phyloP scores from a whole-genome alignment of 78 protist species.

The Chrysochromulina parva region DNA sequence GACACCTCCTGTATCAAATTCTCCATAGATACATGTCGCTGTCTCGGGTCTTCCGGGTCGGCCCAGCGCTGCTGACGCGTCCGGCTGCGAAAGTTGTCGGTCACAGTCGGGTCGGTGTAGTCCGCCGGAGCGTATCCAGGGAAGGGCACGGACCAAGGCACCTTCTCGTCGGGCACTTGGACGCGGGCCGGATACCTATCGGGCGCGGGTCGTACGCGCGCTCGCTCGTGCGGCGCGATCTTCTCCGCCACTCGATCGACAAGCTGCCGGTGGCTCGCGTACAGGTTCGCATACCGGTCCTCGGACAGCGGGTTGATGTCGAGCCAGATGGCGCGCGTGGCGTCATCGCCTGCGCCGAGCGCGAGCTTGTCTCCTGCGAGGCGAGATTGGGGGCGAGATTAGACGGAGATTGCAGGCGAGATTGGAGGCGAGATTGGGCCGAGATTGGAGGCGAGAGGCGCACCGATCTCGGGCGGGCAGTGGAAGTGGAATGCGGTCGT shows the following conservation, averaged over 20 bases:
- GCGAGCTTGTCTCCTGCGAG: background rate
- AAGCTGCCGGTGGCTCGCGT: background rate
- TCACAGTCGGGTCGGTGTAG: background rate
- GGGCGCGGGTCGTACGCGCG: too few relatives aligned
- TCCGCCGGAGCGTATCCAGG: background rate
- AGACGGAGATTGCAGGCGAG: too few relatives aligned
- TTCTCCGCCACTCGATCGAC: background rate
- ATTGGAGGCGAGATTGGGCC: too few relatives aligned
- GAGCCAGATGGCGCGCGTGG: background rate
- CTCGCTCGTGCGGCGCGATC: background rate
- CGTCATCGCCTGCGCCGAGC: background rate
- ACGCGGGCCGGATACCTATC: background rate
- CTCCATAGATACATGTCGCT: too few relatives aligned
- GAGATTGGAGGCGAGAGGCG: background rate
- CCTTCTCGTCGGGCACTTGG: background rate
- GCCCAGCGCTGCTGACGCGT: too few relatives aligned
- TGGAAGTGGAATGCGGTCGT: slow-evolving; percentile 59
- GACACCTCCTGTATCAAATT: too few relatives aligned
- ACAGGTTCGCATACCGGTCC: background rate
- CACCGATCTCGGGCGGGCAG: background rate
- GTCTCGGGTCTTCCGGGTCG: too few relatives aligned
- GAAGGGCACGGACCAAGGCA: background rate
- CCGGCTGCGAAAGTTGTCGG: background rate
- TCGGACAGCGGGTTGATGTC: background rate
- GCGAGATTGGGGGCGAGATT: background rate